These are phyloP conservation scores for Lactarius akahatsu DNA, from an alignment of 768 basidiomycete species.

Conservation along the genomic window DNA sequence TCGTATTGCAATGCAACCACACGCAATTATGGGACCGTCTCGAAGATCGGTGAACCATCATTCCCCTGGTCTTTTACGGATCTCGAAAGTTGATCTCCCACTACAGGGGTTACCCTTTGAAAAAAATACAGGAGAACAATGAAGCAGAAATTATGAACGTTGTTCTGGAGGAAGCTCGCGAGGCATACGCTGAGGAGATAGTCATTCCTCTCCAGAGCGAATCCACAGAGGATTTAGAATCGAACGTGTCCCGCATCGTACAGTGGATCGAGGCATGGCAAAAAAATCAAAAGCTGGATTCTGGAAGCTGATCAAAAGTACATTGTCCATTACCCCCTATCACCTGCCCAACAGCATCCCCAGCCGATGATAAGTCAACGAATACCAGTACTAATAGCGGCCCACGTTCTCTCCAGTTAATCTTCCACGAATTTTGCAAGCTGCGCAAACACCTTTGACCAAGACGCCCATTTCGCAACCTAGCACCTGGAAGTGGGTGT, in stretches of 20 bases:
- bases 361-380: neutral
- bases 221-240: constrained; percentile 73
- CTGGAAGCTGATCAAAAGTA: constrained; percentile 24
- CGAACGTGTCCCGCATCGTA: constrained; percentile 84
- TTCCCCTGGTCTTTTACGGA: neutral
- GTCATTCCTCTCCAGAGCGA: constrained; percentile 84
- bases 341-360: neutral
- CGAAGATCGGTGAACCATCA: constrained; percentile 70
- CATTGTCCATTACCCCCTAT: constrained; percentile 7
- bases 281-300: constrained; percentile 32
- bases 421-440: neutral
- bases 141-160: constrained; percentile 98
- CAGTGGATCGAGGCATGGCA: constrained; percentile 83
- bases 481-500: constrained; percentile 4
- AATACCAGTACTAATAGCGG: neutral
- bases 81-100: neutral
- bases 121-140: constrained; percentile 98
- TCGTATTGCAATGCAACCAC: constrained; percentile 90
- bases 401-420: neutral
- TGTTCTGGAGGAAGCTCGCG: constrained; percentile 82
- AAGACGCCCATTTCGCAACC: neutral
- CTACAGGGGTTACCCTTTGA: constrained; percentile 75
- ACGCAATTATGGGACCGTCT: constrained; percentile 84
- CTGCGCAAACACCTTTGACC: neutral
- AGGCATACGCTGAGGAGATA: constrained; percentile 82